These are phyloP conservation scores for Cynanchum wilfordii DNA, from an alignment of 257 asterid genomes.

Conservation along the genomic window DNA sequence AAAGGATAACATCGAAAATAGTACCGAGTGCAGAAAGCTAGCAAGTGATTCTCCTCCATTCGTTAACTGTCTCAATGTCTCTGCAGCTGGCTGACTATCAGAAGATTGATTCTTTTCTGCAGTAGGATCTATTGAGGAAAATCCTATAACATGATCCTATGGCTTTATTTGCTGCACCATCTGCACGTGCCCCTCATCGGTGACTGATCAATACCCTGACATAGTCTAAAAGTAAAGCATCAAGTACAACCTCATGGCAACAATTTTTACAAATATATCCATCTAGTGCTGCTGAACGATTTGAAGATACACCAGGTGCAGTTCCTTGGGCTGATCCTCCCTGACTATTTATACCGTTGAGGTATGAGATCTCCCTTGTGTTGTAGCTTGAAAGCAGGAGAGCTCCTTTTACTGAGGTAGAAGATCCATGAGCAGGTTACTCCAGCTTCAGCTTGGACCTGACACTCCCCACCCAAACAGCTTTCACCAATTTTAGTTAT, in stretches of 20 bases:
- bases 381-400: constrained; percentile 48
- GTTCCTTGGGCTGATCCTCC: constrained; percentile 65
- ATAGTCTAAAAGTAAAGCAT: constrained; percentile 72
- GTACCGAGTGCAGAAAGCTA: constrained; percentile 87
- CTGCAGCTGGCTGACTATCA: constrained; percentile 32
- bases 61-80: constrained; percentile 39
- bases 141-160: constrained; percentile 53
- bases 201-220: constrained; percentile 73
- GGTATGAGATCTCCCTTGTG: constrained; percentile 50
- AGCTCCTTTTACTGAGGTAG: constrained; percentile 57
- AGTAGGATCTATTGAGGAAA: constrained; percentile 34
- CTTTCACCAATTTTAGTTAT: constrained; percentile 55
- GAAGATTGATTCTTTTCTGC: constrained; percentile 34
- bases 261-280: constrained; percentile 75
- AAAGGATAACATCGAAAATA: constrained; percentile 19
- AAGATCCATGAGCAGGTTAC: constrained; percentile 29
- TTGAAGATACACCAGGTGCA: constrained; percentile 57
- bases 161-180: constrained; percentile 63
- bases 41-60: constrained; percentile 90
- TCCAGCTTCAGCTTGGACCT: constrained; percentile 68
- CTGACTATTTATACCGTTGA: constrained; percentile 48
- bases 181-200: constrained; percentile 54
- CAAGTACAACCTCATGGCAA: constrained; percentile 74
- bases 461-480: constrained; percentile 74
- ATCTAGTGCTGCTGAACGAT: constrained; percentile 48